A percentile compares a stretch with the other conserved stretches of the same genome.
phyloP scores from a whole-genome alignment of 2,329 filamentous ascomycete genomes.

The Pyricularia grisea region DNA sequence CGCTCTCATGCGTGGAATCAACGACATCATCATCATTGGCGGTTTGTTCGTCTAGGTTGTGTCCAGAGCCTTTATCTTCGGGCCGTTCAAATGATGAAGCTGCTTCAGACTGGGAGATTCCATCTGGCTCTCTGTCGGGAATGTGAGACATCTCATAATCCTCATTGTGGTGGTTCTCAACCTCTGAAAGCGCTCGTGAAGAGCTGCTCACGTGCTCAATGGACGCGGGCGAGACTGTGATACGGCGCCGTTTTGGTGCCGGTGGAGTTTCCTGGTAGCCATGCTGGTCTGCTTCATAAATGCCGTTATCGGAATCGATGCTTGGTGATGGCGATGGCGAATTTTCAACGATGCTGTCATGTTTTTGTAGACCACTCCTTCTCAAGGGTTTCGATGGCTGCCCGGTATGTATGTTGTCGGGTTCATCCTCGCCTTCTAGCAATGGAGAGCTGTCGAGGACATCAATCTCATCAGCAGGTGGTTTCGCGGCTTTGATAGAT shows the following conservation, averaged over 20 bases:
- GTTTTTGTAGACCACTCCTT: not conserved
- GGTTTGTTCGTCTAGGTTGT: not conserved
- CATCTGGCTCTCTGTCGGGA: not conserved
- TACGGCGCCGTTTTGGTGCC: conserved; percentile 20
- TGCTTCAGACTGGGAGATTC: not conserved
- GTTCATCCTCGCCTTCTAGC: not conserved
- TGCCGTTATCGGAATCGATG: not conserved
- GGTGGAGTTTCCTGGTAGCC: conserved; percentile 18
- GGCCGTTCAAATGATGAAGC: not conserved
- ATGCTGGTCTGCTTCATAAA: not conserved
- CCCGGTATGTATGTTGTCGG: not conserved
- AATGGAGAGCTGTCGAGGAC: conserved; percentile 6
- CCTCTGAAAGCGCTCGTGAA: not conserved
- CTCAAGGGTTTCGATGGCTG: not conserved
- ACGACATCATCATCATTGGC: not conserved
- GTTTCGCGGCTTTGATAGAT: not conserved
- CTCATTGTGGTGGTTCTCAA: not conserved
- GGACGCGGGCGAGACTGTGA: conserved; percentile 4
- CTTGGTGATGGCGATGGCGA: not conserved
- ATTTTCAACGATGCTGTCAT: conserved; percentile 2
- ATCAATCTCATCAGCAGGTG: not conserved
- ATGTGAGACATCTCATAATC: not conserved
- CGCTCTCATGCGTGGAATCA: conserved; percentile 6
- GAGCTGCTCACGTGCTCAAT: not conserved
- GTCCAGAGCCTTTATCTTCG: conserved; percentile 1